phyloP scores from a whole-genome alignment of 441 rosid genomes.

The Brassica hybrid region DNA sequence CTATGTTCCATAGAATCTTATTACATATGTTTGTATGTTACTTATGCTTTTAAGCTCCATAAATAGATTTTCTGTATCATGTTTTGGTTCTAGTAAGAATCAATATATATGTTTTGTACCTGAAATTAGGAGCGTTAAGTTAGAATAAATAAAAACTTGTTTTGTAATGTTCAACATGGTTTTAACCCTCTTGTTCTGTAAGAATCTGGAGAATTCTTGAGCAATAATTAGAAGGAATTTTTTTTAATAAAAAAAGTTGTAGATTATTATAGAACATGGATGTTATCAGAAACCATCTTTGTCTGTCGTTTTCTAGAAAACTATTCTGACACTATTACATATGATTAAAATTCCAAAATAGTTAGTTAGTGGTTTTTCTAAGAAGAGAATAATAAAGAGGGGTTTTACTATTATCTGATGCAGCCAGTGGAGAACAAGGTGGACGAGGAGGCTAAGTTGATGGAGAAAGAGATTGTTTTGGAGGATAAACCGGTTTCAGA shows the following conservation, averaged over 20 bases:
- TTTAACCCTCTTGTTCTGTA: conserved; percentile 1
- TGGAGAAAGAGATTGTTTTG: conserved; percentile 39
- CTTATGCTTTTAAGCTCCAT: conserved; percentile 21
- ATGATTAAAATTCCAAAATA: conserved; percentile 3
- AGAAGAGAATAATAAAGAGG: conserved; percentile 17
- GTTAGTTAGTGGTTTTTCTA: background rate
- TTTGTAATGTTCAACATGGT: conserved; percentile 3
- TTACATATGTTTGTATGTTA: conserved; percentile 5
- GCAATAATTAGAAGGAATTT: conserved; percentile 29
- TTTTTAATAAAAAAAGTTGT: conserved; percentile 9
- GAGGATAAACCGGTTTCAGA: conserved; percentile 22
- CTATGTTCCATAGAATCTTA: conserved; percentile 21
- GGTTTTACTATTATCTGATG: conserved; percentile 32
- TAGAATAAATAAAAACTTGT: background rate
- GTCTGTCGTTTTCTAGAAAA: conserved; percentile 16
- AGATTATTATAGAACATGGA: conserved; percentile 26
- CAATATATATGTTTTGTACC: background rate
- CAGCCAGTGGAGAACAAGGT: conserved; percentile 40
- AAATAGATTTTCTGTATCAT: conserved; percentile 18
- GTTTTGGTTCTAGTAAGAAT: conserved; percentile 22
- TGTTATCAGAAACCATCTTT: background rate
- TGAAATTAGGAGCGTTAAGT: background rate
- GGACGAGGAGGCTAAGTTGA: conserved; percentile 37
- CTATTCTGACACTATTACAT: background rate
- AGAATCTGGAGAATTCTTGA: conserved; percentile 13